These are phyloP conservation scores for Metschnikowia proteae DNA, from an alignment of 805 yeast species.

Conservation along the genomic window DNA sequence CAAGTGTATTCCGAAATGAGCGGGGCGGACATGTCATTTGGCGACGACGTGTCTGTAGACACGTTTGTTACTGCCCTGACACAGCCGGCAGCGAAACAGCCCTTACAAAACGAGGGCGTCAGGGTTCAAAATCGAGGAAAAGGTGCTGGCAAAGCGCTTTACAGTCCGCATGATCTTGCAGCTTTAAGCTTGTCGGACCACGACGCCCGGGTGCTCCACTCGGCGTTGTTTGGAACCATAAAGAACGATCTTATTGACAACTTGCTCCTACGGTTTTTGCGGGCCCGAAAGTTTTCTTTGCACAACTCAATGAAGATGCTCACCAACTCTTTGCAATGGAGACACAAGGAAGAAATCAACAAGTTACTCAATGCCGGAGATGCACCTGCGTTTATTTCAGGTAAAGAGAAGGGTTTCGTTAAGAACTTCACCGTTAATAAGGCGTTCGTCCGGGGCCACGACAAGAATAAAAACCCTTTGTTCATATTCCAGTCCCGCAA, in stretches of 20 bases:
- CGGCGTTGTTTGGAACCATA: slow-evolving; percentile 53
- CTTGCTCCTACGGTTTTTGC: slow-evolving; percentile 64
- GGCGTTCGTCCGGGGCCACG: slow-evolving; percentile 72
- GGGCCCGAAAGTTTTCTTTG: slow-evolving; percentile 85
- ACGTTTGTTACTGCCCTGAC: slow-evolving; percentile 21
- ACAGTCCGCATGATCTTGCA: slow-evolving; percentile 26
- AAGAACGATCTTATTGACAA: slow-evolving; percentile 84
- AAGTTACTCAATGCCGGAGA: slow-evolving; percentile 70
- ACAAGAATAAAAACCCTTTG: slow-evolving; percentile 70
- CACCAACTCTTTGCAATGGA: slow-evolving; percentile 72
- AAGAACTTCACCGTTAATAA: slow-evolving; percentile 63
- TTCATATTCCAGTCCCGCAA: slow-evolving; percentile 75
- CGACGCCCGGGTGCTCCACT: slow-evolving; percentile 48
- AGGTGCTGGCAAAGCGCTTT: slow-evolving; percentile 17
- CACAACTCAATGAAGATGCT: slow-evolving; percentile 69
- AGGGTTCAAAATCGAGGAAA: slow-evolving; percentile 16
- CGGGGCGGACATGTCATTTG: slow-evolving; percentile 12
- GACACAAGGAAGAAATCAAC: slow-evolving; percentile 57
- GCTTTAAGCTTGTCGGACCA: slow-evolving; percentile 38
- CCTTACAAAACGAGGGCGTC: neutral
- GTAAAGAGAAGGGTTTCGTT: slow-evolving; percentile 41
- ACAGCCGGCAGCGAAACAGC: neutral
- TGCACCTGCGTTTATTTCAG: slow-evolving; percentile 46
- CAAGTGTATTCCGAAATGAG: slow-evolving; percentile 22
- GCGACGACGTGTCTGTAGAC: slow-evolving; percentile 27